phyloP scores from a whole-genome alignment of 441 rosid genomes.

The Gossypium gossypioides region DNA sequence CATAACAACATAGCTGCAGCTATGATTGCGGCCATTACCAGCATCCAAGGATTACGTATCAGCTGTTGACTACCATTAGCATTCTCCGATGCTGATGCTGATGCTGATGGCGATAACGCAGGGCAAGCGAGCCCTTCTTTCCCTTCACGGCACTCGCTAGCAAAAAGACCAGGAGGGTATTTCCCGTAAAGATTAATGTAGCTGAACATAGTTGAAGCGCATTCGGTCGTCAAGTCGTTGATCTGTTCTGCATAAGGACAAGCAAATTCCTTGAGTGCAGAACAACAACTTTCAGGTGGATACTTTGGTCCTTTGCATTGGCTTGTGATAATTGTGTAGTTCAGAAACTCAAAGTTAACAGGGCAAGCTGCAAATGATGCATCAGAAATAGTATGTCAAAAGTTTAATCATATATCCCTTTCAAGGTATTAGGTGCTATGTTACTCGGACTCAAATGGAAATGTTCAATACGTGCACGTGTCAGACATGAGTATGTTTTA shows the following conservation, averaged over 20 bases:
- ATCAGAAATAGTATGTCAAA: not conserved
- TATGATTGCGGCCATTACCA: conserved; percentile 18
- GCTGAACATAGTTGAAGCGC: conserved; percentile 73
- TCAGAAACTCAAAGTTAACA: conserved; percentile 54
- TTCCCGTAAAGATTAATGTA: conserved; percentile 71
- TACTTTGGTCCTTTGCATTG: conserved; percentile 59
- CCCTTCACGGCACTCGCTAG: conserved; percentile 54
- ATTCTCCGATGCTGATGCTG: conserved; percentile 21
- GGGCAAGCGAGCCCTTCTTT: conserved; percentile 57
- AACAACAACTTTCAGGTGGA: conserved; percentile 45
- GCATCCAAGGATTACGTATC: conserved; percentile 3
- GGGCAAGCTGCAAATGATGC: conserved; percentile 37
- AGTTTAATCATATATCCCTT: not conserved
- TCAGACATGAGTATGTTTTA: too few species aligned
- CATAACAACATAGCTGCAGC: conserved; percentile 17
- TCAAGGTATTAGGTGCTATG: not conserved
- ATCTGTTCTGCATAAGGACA: conserved; percentile 54
- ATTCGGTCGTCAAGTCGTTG: conserved; percentile 53
- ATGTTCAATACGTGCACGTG: not conserved
- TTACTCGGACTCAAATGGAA: not conserved
- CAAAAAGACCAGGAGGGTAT: conserved; percentile 73
- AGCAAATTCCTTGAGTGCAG: conserved; percentile 61
- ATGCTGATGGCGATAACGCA: conserved; percentile 25
- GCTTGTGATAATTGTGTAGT: conserved; percentile 49
- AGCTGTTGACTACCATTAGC: conserved; percentile 19